Evolutionary conservation across 371 early-diverging fungal species (phyloP).

Genomic region (Rhizopus stolonifer): DNA sequence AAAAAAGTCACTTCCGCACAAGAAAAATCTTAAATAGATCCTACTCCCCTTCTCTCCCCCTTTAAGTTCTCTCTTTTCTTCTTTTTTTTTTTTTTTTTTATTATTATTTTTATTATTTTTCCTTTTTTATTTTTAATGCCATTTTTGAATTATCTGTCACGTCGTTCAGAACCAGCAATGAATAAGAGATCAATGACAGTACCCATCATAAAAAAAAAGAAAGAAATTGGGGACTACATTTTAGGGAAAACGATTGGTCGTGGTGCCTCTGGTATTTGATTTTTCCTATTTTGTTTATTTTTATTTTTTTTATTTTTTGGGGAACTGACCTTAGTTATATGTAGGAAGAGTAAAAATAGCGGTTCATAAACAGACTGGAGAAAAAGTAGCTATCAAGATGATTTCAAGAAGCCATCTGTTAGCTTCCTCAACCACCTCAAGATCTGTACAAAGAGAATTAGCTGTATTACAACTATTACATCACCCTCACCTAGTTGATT

Average conservation of each 20-base stretch:
- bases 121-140: slow-evolving; percentile 8
- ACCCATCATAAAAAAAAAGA: slow-evolving; percentile 15
- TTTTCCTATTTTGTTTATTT: not conserved
- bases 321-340: not conserved
- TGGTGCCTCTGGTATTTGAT: slow-evolving; percentile 70
- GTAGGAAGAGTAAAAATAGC: slow-evolving; percentile 79
- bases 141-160: slow-evolving; percentile 16
- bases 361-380: slow-evolving; percentile 66
- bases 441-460: slow-evolving; percentile 86
- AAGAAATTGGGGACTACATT: slow-evolving; percentile 67
- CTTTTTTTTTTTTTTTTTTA: not conserved
- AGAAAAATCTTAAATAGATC: not conserved
- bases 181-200: slow-evolving; percentile 20
- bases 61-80: slow-evolving; percentile 1
- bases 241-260: slow-evolving; percentile 78
- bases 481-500: slow-evolving; percentile 85
- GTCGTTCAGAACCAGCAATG: not conserved
- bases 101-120: not conserved
- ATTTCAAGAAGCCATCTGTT: slow-evolving; percentile 66
- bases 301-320: not conserved
- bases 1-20: not conserved
- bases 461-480: slow-evolving; percentile 87
- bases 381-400: slow-evolving; percentile 88
- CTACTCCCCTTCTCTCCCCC: not conserved
- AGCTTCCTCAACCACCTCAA: slow-evolving; percentile 55